phyloP scores from a whole-genome alignment of 352 stramenopile genomes.

The Elongisporangium anandrum region DNA sequence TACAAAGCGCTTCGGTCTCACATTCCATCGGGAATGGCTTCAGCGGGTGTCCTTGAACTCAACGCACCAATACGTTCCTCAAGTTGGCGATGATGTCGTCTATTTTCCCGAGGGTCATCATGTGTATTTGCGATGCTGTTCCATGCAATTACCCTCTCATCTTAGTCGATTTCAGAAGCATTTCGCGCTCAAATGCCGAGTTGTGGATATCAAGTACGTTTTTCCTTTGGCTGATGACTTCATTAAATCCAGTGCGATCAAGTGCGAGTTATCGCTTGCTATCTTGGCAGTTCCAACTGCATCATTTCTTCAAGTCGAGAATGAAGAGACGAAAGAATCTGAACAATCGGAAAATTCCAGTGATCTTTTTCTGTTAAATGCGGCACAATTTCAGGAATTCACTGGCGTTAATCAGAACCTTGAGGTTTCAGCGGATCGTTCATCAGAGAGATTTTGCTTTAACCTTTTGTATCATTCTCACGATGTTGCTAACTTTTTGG shows the following conservation, averaged over 20 bases:
- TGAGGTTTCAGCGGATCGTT: slow-evolving; percentile 20
- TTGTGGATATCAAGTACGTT: slow-evolving; percentile 70
- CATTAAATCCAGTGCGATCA: slow-evolving; percentile 51
- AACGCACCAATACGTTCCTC: slow-evolving; percentile 71
- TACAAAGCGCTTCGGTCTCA: slow-evolving; percentile 59
- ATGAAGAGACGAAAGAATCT: slow-evolving; percentile 35
- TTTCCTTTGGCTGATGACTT: slow-evolving; percentile 65
- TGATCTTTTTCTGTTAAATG: slow-evolving; percentile 25
- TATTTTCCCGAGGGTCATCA: slow-evolving; percentile 78
- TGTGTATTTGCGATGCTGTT: slow-evolving; percentile 34
- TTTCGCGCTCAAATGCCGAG: slow-evolving; percentile 70
- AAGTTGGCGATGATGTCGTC: slow-evolving; percentile 77
- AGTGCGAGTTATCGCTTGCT: slow-evolving; percentile 63
- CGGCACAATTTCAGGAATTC: slow-evolving; percentile 59
- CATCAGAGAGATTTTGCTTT: slow-evolving; percentile 51
- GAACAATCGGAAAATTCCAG: slow-evolving; percentile 25
- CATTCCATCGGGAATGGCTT: slow-evolving; percentile 77
- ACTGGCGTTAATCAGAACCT: slow-evolving; percentile 61
- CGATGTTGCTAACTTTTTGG: slow-evolving; percentile 79
- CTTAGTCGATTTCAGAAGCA: slow-evolving; percentile 48
- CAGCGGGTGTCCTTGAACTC: slow-evolving; percentile 43
- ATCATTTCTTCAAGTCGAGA: slow-evolving; percentile 11
- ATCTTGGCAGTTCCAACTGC: slow-evolving; percentile 54
- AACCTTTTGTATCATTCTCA: slow-evolving; percentile 72
- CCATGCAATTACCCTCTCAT: slow-evolving; percentile 40